Percentiles rank a stretch among this genome's conserved stretches.
Conservation (phyloP, 1,284 basidiomycete genomes). For the Cryptococcus jaspeensis region DNA sequence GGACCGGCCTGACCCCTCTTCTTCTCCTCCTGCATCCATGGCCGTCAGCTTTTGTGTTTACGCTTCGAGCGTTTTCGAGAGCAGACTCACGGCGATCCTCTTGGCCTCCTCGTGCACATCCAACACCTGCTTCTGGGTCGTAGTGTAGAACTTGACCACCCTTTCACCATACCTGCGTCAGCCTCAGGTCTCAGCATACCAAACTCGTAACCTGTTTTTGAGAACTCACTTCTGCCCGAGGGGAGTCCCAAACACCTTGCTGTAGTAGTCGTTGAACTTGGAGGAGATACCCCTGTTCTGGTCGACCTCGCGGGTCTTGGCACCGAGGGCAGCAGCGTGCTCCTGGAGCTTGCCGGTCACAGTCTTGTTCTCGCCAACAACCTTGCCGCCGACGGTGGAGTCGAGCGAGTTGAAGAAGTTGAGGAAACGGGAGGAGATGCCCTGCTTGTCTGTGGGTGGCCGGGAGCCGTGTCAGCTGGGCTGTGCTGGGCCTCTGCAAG, state of each 20-base stretch:
- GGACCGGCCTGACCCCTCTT: constrained; percentile 25
- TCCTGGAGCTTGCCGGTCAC: constrained; percentile 68
- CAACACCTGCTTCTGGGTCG: constrained; percentile 66
- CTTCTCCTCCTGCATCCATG: constrained; percentile 39
- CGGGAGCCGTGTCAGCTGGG: not conserved
- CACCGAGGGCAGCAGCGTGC: constrained; percentile 56
- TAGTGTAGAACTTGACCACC: constrained; percentile 60
- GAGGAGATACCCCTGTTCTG: constrained; percentile 74
- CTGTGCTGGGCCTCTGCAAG: not conserved
- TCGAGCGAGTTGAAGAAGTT: constrained; percentile 72
- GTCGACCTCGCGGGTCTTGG: constrained; percentile 71
- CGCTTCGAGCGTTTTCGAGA: not conserved
- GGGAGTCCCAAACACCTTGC: constrained; percentile 68
- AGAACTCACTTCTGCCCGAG: constrained; percentile 63
- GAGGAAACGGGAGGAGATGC: constrained; percentile 81
- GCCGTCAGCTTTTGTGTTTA: constrained; percentile 1
- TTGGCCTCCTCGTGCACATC: constrained; percentile 58
- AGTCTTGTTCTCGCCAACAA: constrained; percentile 56
- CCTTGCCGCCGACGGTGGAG: constrained; percentile 63
- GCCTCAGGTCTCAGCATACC: constrained; percentile 5
- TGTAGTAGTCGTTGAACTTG: constrained; percentile 72
- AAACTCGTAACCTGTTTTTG: not conserved
- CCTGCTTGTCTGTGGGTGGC: constrained; percentile 63
- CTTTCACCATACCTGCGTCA: constrained; percentile 24
- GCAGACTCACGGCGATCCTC: constrained; percentile 52